A percentile compares a stretch with the other conserved stretches of the same genome.
Conservation (phyloP, 2,329 filamentous ascomycete species). For the Penicillium sp. region DNA sequence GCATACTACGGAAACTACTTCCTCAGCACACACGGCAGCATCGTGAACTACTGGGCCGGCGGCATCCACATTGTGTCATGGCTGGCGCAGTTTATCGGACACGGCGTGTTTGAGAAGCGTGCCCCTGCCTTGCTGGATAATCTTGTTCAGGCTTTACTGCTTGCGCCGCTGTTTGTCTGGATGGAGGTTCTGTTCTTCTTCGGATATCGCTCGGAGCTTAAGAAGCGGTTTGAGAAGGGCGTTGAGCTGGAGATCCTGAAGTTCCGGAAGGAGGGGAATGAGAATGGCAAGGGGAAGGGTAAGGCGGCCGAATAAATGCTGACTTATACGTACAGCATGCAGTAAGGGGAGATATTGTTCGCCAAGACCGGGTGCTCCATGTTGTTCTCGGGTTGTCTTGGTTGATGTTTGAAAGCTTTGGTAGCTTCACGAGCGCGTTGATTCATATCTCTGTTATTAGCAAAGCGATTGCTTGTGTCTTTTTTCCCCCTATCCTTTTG, state of each 20-base stretch:
- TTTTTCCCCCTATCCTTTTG: background rate
- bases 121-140: slow-evolving; percentile 91
- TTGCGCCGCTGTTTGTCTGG: slow-evolving; percentile 97
- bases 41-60: slow-evolving; percentile 65
- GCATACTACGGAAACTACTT: slow-evolving; percentile 76
- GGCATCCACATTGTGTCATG: slow-evolving; percentile 72
- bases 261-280: slow-evolving; percentile 56
- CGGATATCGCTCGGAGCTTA: slow-evolving; percentile 86
- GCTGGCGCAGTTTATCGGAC: slow-evolving; percentile 88
- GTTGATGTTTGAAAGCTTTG: background rate
- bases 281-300: slow-evolving; percentile 12
- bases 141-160: slow-evolving; percentile 82
- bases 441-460: slow-evolving; percentile 3
- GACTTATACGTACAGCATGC: background rate
- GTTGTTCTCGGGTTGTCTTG: background rate
- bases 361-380: slow-evolving; percentile 1
- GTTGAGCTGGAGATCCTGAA: slow-evolving; percentile 76
- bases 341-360: slow-evolving; percentile 5
- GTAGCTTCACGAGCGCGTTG: background rate
- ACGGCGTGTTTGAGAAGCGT: slow-evolving; percentile 82
- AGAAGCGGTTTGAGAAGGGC: slow-evolving; percentile 72
- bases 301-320: slow-evolving; percentile 18
- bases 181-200: slow-evolving; percentile 87
- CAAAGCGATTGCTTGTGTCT: background rate
- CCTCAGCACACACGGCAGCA: slow-evolving; percentile 61